phyloP scores from a whole-genome alignment of 495 filamentous ascomycete genomes.

The Clavariopsis aquatica region DNA sequence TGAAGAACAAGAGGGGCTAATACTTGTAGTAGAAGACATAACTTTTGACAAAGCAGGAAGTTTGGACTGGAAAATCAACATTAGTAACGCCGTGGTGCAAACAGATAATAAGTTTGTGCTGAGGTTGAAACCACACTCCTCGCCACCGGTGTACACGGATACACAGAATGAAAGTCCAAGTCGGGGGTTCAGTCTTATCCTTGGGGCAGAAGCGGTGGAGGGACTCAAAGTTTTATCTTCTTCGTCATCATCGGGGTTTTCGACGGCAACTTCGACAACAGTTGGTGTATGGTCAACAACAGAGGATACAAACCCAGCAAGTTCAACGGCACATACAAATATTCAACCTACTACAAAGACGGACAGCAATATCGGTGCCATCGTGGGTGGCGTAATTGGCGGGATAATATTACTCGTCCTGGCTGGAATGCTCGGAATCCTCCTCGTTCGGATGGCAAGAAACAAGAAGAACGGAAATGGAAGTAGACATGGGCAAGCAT shows the following conservation, averaged over 20 bases:
- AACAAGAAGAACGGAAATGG: neutral
- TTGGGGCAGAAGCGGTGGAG: neutral
- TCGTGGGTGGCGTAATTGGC: neutral
- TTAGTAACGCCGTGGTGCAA: neutral
- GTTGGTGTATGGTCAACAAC: neutral
- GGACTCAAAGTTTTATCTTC: neutral
- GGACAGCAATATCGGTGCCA: neutral
- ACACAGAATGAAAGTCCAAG: neutral
- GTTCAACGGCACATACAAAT: neutral
- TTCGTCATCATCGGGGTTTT: neutral
- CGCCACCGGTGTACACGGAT: neutral
- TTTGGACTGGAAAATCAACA: neutral
- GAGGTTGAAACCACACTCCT: neutral
- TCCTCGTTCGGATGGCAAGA: neutral
- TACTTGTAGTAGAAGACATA: neutral
- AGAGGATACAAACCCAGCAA: neutral
- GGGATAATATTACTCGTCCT: neutral
- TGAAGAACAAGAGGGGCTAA: neutral
- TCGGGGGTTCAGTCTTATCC: neutral
- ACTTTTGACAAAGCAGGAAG: neutral
- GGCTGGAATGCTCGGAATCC: neutral
- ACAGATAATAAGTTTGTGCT: neutral
- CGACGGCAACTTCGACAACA: neutral
- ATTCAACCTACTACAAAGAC: neutral
- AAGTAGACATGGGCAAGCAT: no score